phyloP scores from a whole-genome alignment of 176 grass and related monocot species.

The Paspalum vaginatum region DNA sequence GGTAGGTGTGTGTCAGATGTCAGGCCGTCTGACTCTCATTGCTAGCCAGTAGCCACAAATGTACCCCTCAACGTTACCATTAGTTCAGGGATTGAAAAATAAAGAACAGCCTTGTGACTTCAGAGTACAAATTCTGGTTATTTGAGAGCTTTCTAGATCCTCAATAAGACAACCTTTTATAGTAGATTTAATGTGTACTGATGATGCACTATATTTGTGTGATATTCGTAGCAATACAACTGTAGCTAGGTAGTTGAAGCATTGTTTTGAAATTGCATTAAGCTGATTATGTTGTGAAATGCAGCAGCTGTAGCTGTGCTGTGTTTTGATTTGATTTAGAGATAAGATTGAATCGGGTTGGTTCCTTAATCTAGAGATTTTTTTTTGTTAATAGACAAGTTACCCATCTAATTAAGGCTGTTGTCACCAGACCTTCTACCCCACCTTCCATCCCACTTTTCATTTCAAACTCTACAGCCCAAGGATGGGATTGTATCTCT shows the following conservation, averaged over 20 bases:
- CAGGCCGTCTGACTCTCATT: not conserved
- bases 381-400: too few relatives aligned
- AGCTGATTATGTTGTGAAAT: too few relatives aligned
- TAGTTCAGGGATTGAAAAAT: conserved; percentile 22
- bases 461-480: too few relatives aligned
- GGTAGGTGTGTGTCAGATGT: not conserved
- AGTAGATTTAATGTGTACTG: not conserved
- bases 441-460: too few relatives aligned
- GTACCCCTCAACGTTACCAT: conserved; percentile 16
- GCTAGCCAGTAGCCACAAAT: conserved; percentile 1
- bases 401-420: too few relatives aligned
- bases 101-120: not conserved
- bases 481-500: too few relatives aligned
- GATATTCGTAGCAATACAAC: not conserved
- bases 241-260: not conserved
- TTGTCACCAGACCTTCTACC: too few relatives aligned
- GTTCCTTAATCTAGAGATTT: too few relatives aligned
- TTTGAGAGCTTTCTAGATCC: not conserved
- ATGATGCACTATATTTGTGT: not conserved
- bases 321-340: too few relatives aligned
- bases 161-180: not conserved
- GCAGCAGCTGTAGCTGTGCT: too few relatives aligned
- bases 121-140: not conserved
- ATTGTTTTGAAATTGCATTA: too few relatives aligned
- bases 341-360: too few relatives aligned